phyloP scores from a whole-genome alignment of 257 asterid genomes.

The Nicotiana tabacum region DNA sequence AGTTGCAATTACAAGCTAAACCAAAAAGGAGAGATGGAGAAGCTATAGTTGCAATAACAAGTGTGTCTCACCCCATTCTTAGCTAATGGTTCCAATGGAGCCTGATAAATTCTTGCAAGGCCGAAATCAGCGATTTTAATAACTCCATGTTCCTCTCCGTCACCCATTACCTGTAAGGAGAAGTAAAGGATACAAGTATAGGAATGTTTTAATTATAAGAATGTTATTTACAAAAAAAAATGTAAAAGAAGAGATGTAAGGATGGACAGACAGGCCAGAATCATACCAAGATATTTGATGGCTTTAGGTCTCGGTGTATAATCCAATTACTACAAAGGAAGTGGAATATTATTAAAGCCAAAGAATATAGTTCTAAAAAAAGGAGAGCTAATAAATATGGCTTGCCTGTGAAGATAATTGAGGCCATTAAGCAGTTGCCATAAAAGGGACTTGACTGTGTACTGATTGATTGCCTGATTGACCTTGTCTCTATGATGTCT shows the following conservation, averaged over 20 bases:
- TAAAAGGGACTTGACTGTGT: constrained; percentile 77
- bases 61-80: constrained; percentile 83
- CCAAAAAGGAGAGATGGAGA: not conserved
- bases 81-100: constrained; percentile 78
- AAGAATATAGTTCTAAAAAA: not conserved
- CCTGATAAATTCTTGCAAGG: constrained; percentile 94
- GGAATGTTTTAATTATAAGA: not conserved
- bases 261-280: not conserved
- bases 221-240: not conserved
- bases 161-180: constrained; percentile 85
- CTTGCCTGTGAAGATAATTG: constrained; percentile 90
- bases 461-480: constrained; percentile 72
- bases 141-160: constrained; percentile 96
- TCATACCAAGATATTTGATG: constrained; percentile 88
- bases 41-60: not conserved
- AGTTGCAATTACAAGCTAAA: not conserved
- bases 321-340: constrained; percentile 87
- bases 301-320: constrained; percentile 94
- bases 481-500: constrained; percentile 98
- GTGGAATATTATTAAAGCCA: constrained; percentile 10
- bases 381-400: constrained; percentile 7
- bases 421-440: constrained; percentile 99
- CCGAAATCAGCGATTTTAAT: constrained; percentile 97
- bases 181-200: not conserved
- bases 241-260: not conserved